Percentiles rank a stretch among this genome's conserved stretches.
phyloP scores from a whole-genome alignment of 495 filamentous ascomycete species.

The Penicillium paxilli region DNA sequence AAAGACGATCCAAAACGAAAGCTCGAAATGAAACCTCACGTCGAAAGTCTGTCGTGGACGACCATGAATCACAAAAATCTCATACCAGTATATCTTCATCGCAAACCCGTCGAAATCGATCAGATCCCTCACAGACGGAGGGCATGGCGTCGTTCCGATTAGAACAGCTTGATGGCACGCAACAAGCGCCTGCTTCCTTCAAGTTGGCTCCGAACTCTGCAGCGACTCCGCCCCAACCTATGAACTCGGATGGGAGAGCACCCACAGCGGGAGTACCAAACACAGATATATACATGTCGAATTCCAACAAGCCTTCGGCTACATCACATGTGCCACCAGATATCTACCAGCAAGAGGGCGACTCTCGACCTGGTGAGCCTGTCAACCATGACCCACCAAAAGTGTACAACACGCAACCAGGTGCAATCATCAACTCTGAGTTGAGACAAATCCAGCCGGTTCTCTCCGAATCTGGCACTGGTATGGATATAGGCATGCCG shows the following conservation, averaged over 20 bases:
- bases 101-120: not conserved
- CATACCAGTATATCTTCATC: not conserved
- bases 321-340: slow-evolving; percentile 3
- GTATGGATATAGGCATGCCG: slow-evolving; percentile 19
- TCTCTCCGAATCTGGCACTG: slow-evolving; percentile 9
- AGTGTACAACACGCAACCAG: slow-evolving; percentile 8
- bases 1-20: slow-evolving; percentile 42
- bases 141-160: slow-evolving; percentile 14
- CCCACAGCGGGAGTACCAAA: slow-evolving; percentile 2
- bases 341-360: slow-evolving; percentile 9
- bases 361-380: slow-evolving; percentile 7
- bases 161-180: slow-evolving; percentile 15
- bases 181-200: slow-evolving; percentile 6
- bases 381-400: slow-evolving; percentile 10
- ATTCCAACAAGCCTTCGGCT: slow-evolving; percentile 4
- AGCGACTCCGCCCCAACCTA: not conserved
- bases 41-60: slow-evolving; percentile 8
- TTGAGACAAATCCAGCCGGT: slow-evolving; percentile 16
- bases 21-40: slow-evolving; percentile 15
- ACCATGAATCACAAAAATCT: slow-evolving; percentile 15
- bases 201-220: not conserved
- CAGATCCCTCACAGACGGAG: not conserved
- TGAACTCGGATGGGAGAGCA: slow-evolving; percentile 3
- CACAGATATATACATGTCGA: slow-evolving; percentile 9
- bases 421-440: slow-evolving; percentile 5